Percentiles rank a stretch among this genome's conserved stretches.
phyloP scores from a whole-genome alignment of 805 yeast genomes.

The Saturnispora kantuleensis region DNA sequence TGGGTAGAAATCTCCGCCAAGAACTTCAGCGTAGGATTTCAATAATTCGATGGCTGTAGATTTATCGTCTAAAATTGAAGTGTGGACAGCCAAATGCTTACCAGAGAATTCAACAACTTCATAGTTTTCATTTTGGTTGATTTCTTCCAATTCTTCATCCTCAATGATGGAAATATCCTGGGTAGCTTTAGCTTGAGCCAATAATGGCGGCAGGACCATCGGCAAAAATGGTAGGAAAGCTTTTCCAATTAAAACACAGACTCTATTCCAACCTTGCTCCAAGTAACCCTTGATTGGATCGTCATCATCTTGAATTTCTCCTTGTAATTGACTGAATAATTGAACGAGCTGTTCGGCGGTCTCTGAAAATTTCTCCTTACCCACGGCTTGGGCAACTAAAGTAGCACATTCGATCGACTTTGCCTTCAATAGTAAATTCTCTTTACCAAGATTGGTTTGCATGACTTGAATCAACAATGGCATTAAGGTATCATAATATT shows the following conservation, averaged over 20 bases:
- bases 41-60: constrained; percentile 85
- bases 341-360: constrained; percentile 66
- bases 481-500: constrained; percentile 92
- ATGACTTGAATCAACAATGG: constrained; percentile 75
- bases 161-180: constrained; percentile 86
- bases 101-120: constrained; percentile 88
- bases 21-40: constrained; percentile 72
- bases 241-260: constrained; percentile 75
- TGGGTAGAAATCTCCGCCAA: constrained; percentile 73
- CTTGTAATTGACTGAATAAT: constrained; percentile 63
- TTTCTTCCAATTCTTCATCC: constrained; percentile 77
- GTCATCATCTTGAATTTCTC: constrained; percentile 45
- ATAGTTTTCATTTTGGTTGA: constrained; percentile 84
- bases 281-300: constrained; percentile 82
- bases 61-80: constrained; percentile 90
- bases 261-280: constrained; percentile 93
- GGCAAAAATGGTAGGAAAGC: constrained; percentile 81
- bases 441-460: constrained; percentile 67
- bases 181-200: constrained; percentile 76
- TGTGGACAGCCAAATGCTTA: constrained; percentile 88
- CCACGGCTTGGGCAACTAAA: constrained; percentile 89
- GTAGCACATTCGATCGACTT: constrained; percentile 95
- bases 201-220: constrained; percentile 79
- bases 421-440: constrained; percentile 72
- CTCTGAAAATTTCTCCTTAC: constrained; percentile 75